Evolutionary conservation across 352 stramenopile genomes (phyloP).

Genomic region (Plasmopara viticola): DNA sequence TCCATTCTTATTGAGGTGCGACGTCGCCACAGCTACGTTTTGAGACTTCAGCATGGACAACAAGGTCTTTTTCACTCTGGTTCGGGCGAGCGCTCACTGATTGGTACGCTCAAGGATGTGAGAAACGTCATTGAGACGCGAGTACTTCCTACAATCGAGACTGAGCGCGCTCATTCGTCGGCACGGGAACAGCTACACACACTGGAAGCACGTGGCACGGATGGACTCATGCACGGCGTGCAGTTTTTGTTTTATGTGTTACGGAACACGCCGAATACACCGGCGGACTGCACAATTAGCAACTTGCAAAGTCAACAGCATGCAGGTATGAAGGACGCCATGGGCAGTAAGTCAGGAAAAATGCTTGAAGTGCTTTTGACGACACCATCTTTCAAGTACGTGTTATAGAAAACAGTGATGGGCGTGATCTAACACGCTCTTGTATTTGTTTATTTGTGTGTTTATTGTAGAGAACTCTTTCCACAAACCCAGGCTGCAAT

Average conservation of each 20-base stretch:
- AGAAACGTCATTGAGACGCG: slow-evolving; percentile 71
- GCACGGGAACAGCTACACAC: slow-evolving; percentile 76
- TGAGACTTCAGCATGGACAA: slow-evolving; percentile 73
- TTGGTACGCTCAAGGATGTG: slow-evolving; percentile 79
- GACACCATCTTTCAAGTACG: slow-evolving; percentile 78
- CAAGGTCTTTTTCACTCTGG: slow-evolving; percentile 77
- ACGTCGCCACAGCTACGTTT: slow-evolving; percentile 65
- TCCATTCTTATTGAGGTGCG: slow-evolving; percentile 71
- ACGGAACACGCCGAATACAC: slow-evolving; percentile 77
- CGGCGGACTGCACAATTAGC: slow-evolving; percentile 77
- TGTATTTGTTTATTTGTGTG: neutral
- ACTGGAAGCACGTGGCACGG: slow-evolving; percentile 65
- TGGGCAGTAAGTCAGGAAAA: slow-evolving; percentile 78
- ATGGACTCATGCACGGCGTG: slow-evolving; percentile 80
- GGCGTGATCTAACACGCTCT: neutral
- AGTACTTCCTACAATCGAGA: slow-evolving; percentile 74
- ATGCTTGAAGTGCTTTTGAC: slow-evolving; percentile 79
- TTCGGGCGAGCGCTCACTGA: slow-evolving; percentile 62
- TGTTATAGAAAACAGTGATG: neutral
- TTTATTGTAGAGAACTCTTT: slow-evolving; percentile 46
- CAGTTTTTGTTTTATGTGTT: slow-evolving; percentile 86
- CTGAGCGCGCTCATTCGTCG: slow-evolving; percentile 73
- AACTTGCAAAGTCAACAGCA: slow-evolving; percentile 79
- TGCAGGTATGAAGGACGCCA: slow-evolving; percentile 78
- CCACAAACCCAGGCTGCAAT: slow-evolving; percentile 25